Base-by-base conservation (phyloP, 371 early-diverging fungal species). In the Saksenaea oblongispora region DNA sequence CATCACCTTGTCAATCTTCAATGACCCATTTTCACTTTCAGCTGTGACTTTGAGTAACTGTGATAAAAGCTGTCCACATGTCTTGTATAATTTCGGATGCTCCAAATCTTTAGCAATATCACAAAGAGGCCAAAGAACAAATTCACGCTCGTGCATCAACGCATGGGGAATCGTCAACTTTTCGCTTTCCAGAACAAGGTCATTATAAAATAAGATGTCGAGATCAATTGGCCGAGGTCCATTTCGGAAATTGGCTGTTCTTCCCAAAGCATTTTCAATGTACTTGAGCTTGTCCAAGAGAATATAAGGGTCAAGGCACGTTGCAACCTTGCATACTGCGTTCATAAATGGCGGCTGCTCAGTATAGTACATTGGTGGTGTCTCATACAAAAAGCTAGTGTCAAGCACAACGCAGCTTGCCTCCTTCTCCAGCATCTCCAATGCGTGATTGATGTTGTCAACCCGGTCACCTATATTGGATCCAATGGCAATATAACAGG, bases 371-470 rank as follows among this genome's bases (percentile, higher is more conserved):
- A 97, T 98, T 34, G 99, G 95, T 11, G 90, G 82, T 0, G 98
- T 95, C 71, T 98, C 95, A 75, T 99, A 99, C 63, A 99, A 72
- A 76, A 93, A 98, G 41, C 97, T 96, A 11, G 98, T 96, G 66
- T 97, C 95, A n/a, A 91, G 67, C 3, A 99, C 74, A 14, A 80
- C 73, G 56, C 87, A 84, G 14, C 64, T 61, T 3, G 78, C 73
- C 18, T 79, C 74, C 0, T 67, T 65, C 67, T 87, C 84, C 24
- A 98, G 73, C 34, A 71, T 47, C 28, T 65, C 65, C n/a, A 98
- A 62, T 0, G 96, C 97, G 18, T 78, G 65, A 34, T 91, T 80
- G 63, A 99, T 88, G 67, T 96, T 93, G 3, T 70, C 79, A 11
- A 86, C 81, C 31, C 93, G 84, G 67, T 97, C 88, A 13, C 97